Evolutionary conservation across 2,329 filamentous ascomycete species (phyloP).

Genomic region (Orbilia javanica): DNA sequence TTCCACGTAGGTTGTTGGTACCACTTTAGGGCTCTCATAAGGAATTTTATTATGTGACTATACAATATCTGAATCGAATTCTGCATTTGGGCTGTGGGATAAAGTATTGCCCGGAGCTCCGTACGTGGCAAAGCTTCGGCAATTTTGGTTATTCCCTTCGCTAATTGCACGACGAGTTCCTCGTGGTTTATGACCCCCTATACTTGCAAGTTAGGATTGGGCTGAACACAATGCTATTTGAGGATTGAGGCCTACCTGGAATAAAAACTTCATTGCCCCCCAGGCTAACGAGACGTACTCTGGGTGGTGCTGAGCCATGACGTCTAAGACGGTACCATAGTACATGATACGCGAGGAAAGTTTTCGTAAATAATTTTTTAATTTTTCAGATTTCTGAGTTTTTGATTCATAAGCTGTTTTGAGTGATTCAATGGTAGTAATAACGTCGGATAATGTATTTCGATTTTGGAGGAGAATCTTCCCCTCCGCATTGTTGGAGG

Average conservation of each 20-base stretch:
- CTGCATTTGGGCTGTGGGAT: constrained; percentile 7
- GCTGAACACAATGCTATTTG: too few species aligned
- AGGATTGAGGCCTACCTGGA: background rate
- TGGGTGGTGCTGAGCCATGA: background rate
- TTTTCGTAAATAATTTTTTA: background rate
- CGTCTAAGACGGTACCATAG: background rate
- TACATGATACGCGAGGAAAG: background rate
- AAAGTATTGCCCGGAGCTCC: constrained; percentile 2
- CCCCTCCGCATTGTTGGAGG: background rate
- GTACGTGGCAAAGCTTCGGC: background rate
- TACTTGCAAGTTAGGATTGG: background rate
- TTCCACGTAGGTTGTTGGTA: constrained; percentile 9
- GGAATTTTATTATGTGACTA: background rate
- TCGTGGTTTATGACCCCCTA: constrained; percentile 15
- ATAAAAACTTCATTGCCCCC: constrained; percentile 9
- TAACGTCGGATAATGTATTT: background rate
- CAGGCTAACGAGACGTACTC: background rate
- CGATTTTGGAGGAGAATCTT: constrained; percentile 1
- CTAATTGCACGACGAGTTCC: constrained; percentile 1
- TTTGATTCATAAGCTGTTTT: background rate
- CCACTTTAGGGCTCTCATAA: constrained; percentile 1
- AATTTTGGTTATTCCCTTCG: constrained; percentile 9
- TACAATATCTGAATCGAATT: background rate
- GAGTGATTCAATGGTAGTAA: background rate
- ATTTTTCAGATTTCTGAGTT: background rate